Percentiles rank a stretch among this genome's conserved stretches.
These are phyloP conservation scores for Fonsecaea multimorphosa DNA, from an alignment of 2,329 filamentous ascomycete genomes.

Conservation along the genomic window DNA sequence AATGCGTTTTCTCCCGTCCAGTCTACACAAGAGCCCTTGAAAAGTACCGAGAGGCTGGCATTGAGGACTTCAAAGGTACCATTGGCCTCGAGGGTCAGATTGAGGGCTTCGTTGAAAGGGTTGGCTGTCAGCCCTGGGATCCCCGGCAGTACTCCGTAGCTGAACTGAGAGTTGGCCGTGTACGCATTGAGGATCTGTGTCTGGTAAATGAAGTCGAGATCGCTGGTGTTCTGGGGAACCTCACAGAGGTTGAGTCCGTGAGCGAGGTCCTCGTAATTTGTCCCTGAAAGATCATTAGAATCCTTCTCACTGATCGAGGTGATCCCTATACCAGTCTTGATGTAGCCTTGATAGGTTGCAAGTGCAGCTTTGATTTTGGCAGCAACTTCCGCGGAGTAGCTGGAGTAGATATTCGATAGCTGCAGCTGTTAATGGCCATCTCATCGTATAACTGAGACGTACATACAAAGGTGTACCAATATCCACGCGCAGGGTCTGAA, in stretches of 20 bases:
- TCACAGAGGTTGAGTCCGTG: slow-evolving; percentile 20
- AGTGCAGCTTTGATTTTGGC: slow-evolving; percentile 20
- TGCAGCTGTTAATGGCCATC: not conserved
- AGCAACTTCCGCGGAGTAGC: slow-evolving; percentile 17
- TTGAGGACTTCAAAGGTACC: slow-evolving; percentile 8
- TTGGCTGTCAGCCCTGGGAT: not conserved
- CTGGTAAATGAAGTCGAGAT: slow-evolving; percentile 1
- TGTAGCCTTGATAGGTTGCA: not conserved
- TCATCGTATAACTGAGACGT: not conserved
- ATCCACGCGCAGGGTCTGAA: slow-evolving; percentile 20
- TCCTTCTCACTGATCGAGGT: not conserved
- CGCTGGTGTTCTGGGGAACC: slow-evolving; percentile 5
- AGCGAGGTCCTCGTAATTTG: slow-evolving; percentile 19
- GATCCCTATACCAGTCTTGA: not conserved
- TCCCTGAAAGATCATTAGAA: slow-evolving; percentile 7
- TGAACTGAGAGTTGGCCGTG: not conserved
- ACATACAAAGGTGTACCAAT: slow-evolving; percentile 20
- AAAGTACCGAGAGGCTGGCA: slow-evolving; percentile 2
- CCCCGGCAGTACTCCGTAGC: not conserved
- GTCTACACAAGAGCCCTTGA: slow-evolving; percentile 5
- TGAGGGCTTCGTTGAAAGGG: slow-evolving; percentile 1
- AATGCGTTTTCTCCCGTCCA: slow-evolving; percentile 1
- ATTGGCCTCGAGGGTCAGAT: not conserved
- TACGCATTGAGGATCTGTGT: slow-evolving; percentile 6
- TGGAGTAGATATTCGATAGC: slow-evolving; percentile 15